Base-by-base conservation (phyloP, 345 rosid genomes). In the Adansonia digitata region DNA sequence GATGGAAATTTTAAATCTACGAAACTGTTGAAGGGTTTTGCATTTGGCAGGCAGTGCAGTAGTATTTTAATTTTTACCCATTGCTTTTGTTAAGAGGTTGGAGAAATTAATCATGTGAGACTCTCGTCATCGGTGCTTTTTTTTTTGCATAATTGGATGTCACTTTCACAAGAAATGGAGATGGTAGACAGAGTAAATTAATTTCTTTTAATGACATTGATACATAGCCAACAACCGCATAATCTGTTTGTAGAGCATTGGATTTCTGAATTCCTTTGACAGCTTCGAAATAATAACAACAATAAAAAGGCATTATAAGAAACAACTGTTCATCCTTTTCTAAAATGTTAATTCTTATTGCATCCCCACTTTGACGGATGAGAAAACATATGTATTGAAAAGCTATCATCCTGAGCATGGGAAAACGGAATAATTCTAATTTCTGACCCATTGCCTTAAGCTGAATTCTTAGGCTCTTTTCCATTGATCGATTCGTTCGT, bases 391-490 rank as follows among this genome's bases (percentile, higher is more conserved):
- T 69, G 17, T 29, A 69, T 43, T 43, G 46, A 9, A 49, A 10
- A 34, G 7, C 62, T 18, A 17, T 70, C 39, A 5, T 35, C 42
- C 17, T 22, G 55, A 11, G 12, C 27, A 12, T n/a, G n/a, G n/a
- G 13, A 52, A 18, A 34, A 2, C 15, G 26, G n/a, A n/a, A n/a
- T 7, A 6, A 55, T 24, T 55, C 34, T 17, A 31, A 27, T 35
- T 39, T 46, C 12, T 15, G 22, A 15, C 26, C n/a, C n/a, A 37
- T 27, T 51, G 71, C 74, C 49, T 45, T 45, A 45, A 45, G 49
- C 53, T 15, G 12, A 11, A 4, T 12, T 45, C 49, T 74, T 80
- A 72, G 78, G 59, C 71, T 75, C 76, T 87, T 18, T n/a, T 51
- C 67, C 74, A 43, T 75, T 81, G 27, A 27, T 73, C 72, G 70